A percentile compares a stretch with the other conserved stretches of the same genome.
phyloP scores from a whole-genome alignment of 345 rosid species.

The Heritiera littoralis region DNA sequence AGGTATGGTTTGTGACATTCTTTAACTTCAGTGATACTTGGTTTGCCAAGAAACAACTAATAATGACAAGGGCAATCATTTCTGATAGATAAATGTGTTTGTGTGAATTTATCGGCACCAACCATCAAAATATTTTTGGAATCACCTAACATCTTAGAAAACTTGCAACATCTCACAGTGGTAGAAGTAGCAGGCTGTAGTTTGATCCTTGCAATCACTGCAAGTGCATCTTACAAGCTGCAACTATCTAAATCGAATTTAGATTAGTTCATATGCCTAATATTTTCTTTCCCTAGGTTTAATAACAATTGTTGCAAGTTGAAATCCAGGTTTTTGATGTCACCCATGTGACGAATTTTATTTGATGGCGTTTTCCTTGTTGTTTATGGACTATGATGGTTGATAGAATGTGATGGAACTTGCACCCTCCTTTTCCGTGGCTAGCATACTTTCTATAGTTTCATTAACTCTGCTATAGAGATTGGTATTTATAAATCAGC shows the following conservation, averaged over 20 bases:
- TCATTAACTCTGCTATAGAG: not conserved
- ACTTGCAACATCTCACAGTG: not conserved
- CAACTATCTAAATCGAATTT: not conserved
- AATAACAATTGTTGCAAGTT: slow-evolving; percentile 7
- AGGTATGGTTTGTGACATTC: slow-evolving; percentile 49
- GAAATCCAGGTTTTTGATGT: not conserved
- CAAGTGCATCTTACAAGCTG: not conserved
- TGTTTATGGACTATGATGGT: not conserved
- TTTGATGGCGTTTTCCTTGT: not conserved
- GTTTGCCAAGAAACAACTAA: not conserved
- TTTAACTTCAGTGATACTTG: not conserved
- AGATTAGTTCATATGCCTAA: not conserved
- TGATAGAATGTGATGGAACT: slow-evolving; percentile 3
- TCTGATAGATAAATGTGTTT: not conserved
- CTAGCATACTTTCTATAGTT: not conserved
- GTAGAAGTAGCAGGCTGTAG: not conserved
- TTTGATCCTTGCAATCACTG: not conserved
- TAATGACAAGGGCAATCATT: not conserved
- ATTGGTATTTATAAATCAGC: not conserved
- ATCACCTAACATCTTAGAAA: not conserved
- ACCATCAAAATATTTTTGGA: not conserved
- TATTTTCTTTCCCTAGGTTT: not conserved
- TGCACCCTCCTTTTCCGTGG: not conserved
- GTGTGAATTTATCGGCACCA: not conserved
- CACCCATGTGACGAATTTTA: not conserved